Conservation (phyloP, 2,329 filamentous ascomycete species). For the Exophiala oligosperma region DNA sequence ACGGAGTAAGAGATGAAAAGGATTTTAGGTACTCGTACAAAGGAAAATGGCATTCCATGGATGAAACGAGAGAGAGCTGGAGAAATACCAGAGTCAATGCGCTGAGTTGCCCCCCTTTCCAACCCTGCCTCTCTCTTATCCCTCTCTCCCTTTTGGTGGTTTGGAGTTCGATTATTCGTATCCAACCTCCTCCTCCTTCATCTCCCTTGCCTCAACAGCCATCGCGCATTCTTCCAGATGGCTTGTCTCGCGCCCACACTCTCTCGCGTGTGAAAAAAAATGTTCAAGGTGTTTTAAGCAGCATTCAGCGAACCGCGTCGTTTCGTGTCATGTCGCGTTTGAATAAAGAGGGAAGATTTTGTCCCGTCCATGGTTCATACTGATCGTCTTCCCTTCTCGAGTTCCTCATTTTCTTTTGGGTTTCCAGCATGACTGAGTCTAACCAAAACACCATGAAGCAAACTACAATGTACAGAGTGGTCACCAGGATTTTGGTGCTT, state of each 20-base stretch:
- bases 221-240: slow-evolving; percentile 19
- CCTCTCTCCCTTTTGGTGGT: neutral
- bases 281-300: slow-evolving; percentile 11
- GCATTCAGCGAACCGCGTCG: neutral
- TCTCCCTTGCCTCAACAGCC: neutral
- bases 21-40: neutral
- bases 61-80: neutral
- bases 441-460: neutral
- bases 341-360: too few relatives aligned
- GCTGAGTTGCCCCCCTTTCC: neutral
- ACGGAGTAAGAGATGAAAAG: too few relatives aligned
- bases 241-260: neutral
- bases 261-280: neutral
- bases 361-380: too few relatives aligned
- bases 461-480: slow-evolving; percentile 6
- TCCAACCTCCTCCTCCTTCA: neutral
- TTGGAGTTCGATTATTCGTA: neutral
- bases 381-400: neutral
- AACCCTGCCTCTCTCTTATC: neutral
- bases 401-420: neutral
- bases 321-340: too few relatives aligned
- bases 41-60: slow-evolving; percentile 3
- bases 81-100: neutral
- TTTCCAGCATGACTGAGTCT: slow-evolving; percentile 2
- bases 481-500: slow-evolving; percentile 5